Percentiles rank a stretch among this genome's conserved stretches.
Evolutionary conservation across 2,329 filamentous ascomycete species (phyloP).

Genomic region (Nannizziopsis arthrosporioides): DNA sequence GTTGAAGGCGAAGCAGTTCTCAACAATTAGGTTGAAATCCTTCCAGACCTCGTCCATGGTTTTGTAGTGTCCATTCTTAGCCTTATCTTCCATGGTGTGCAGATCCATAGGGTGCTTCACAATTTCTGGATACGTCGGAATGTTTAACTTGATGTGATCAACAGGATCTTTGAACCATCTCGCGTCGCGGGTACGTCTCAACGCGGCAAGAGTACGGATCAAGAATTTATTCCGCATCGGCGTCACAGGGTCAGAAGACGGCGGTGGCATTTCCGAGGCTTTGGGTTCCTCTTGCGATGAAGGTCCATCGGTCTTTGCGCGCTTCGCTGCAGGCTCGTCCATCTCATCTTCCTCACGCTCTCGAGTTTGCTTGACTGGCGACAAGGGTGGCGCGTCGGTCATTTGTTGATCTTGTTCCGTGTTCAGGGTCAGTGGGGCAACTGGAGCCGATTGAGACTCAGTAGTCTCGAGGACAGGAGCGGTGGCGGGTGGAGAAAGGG

Average conservation of each 20-base stretch:
- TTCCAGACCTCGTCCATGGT: constrained; percentile 60
- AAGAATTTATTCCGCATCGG: constrained; percentile 35
- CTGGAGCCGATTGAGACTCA: background rate
- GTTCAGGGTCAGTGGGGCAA: background rate
- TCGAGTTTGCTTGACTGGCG: constrained; percentile 52
- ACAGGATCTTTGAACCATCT: constrained; percentile 67
- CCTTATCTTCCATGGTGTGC: constrained; percentile 63
- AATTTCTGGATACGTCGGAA: constrained; percentile 62
- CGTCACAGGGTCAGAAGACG: constrained; percentile 24
- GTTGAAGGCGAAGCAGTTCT: constrained; percentile 75
- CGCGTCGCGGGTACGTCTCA: constrained; percentile 80
- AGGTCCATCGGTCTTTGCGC: constrained; percentile 58
- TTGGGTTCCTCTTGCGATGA: constrained; percentile 35
- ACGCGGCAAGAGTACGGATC: constrained; percentile 28
- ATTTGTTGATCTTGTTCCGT: constrained; percentile 38
- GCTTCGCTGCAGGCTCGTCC: constrained; percentile 61
- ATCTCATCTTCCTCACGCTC: constrained; percentile 62
- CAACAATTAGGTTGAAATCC: constrained; percentile 65
- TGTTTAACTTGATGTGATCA: constrained; percentile 57
- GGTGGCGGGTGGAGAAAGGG: constrained; percentile 4
- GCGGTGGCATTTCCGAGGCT: constrained; percentile 31
- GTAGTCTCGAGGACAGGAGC: constrained; percentile 2
- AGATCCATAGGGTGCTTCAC: constrained; percentile 78
- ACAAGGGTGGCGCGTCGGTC: constrained; percentile 40
- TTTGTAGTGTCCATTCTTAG: constrained; percentile 59